Base-by-base conservation (phyloP, 2,329 filamentous ascomycete species). In the Aschersonia sp. region DNA sequence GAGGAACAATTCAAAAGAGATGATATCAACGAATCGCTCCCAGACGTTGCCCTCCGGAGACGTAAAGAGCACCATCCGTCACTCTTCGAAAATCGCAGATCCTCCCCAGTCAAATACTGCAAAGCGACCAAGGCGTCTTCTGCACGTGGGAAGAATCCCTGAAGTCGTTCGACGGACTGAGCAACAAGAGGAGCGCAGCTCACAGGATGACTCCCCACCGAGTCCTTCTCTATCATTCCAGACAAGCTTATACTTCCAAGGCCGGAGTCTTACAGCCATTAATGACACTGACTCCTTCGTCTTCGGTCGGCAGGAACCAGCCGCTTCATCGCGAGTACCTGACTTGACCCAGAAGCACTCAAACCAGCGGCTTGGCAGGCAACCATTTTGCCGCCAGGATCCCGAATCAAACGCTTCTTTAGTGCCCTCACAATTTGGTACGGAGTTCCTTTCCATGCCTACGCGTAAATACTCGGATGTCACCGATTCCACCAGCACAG, bases 211-310 rank as follows among this genome's bases (percentile, higher is more conserved):
- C 1, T 82, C 85, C 1, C 77, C 84, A 1, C 82, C 80, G 59
- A 94, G 87, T 32, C 95, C 95, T 61, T 95, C 89, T 3, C 74
- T 88, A 6, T 88, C 89, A 0, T 94, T 95, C 59, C 65, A 73
- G 45, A 61, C 72, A 9, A 80, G 76, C 53, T 52, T 71, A 43
- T 68, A 73, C 49, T 53, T 50, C 47, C 58, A 47, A 48, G 57
- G 44, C 43, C 58, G 46, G 45, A 64, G 9, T 59, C 66, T 52
- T 48, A 67, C 52, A 49, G 62, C 47, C 2, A 48, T 56, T 5
- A 50, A 52, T 28, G 58, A 62, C 20, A 46, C 52, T 0, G 60
- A 70, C 1, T 74, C 65, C 0, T 61, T 76, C 46, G 72, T 71
- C 2, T 70, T 73, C 47, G 73, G 72, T 0, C 71, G 2, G 73